Base-by-base conservation (phyloP, 257 asterid species). In the Sherardia arvensis region DNA sequence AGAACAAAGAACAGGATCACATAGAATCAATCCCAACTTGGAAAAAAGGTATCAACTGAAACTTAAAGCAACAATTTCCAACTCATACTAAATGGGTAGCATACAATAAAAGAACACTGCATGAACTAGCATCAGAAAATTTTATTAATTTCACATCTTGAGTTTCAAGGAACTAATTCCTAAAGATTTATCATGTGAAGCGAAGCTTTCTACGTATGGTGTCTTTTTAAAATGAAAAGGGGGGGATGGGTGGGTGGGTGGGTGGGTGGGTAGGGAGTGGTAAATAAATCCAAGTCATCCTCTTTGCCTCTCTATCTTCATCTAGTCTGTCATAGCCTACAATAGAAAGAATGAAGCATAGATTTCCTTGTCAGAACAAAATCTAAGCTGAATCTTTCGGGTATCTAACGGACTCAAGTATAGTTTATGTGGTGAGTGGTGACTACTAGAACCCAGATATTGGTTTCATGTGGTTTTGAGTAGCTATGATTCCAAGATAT, bases 261-360 rank as follows among this genome's bases (percentile, higher is more conserved):
- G n/a, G n/a, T n/a, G n/a, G n/a, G n/a, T n/a, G 40, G 47, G 47
- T 38, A 3, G 18, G 47, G 47, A 17, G 18, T 53, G 47, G 18
- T 53, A 70, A 48, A 63, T 36, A 65, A 59, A 78, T 72, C 73
- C 78, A 82, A 75, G 74, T 66, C 71, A 77, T 62, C 81, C 72
- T 68, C 81, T 77, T 80, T 71, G 84, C 85, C 75, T 86, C 84
- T 61, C 80, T 91, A 69, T 72, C 87, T 85, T 87, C 95, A 91
- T 79, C 92, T 91, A 86, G 94, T 88, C 90, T 74, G 85, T 81
- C 87, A 76, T 64, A 68, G 79, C 96, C 94, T 85, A 85, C 95
- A 90, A 82, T 68, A 80, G 76, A 38, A 33, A 33, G 47, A 80
- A 69, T 57, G 84, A 84, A 74, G 78, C 61, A 73, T 74, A 76